Evolutionary conservation across 805 yeast species (phyloP).

Genomic region (Candida lessepsii): DNA sequence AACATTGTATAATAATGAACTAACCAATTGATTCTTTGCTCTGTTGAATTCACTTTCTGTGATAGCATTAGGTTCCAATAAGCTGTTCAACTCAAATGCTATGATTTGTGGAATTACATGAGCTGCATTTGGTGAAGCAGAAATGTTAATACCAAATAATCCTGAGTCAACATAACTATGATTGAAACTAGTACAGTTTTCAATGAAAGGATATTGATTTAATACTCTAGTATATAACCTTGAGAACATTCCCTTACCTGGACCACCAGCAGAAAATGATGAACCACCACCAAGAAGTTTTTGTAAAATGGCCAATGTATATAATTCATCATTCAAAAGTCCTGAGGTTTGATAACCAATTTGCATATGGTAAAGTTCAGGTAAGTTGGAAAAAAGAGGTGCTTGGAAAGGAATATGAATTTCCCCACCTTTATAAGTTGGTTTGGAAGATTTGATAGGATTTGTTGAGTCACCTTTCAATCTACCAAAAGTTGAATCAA

Average conservation of each 20-base stretch:
- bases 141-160: conserved; percentile 81
- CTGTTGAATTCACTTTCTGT: conserved; percentile 73
- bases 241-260: conserved; percentile 98
- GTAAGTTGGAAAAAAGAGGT: conserved; percentile 48
- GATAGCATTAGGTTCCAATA: conserved; percentile 47
- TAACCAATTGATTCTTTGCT: conserved; percentile 88
- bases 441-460: conserved; percentile 11
- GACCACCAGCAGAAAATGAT: conserved; percentile 97
- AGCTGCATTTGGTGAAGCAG: conserved; percentile 86
- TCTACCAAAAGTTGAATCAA: conserved; percentile 57
- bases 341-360: conserved; percentile 88
- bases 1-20: conserved; percentile 86
- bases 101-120: conserved; percentile 78
- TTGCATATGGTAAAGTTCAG: conserved; percentile 81
- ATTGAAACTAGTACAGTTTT: conserved; percentile 82
- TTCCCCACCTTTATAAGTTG: conserved; percentile 49
- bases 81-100: conserved; percentile 42
- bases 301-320: conserved; percentile 87
- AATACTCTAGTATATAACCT: conserved; percentile 87
- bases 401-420: conserved; percentile 37
- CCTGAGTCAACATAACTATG: conserved; percentile 91
- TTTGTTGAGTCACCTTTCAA: conserved; percentile 24
- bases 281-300: conserved; percentile 95
- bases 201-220: conserved; percentile 88
- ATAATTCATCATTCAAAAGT: conserved; percentile 79